phyloP scores from a whole-genome alignment of 2,329 filamentous ascomycete species.

The Cryphonectria nitschkei region DNA sequence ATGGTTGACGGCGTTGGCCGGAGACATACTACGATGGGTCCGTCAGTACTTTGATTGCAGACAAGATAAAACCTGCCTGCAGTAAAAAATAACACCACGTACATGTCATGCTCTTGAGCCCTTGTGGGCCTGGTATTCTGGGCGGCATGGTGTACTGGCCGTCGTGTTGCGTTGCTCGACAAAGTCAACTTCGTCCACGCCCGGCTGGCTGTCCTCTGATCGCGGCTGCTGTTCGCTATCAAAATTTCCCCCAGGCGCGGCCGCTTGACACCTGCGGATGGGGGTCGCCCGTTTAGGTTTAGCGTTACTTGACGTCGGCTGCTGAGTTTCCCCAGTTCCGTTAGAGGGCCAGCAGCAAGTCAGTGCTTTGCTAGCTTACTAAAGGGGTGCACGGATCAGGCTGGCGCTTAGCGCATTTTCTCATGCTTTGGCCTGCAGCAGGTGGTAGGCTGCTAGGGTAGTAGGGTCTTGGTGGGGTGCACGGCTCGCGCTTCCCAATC shows the following conservation, averaged over 20 bases:
- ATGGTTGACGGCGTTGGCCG: conserved; percentile 48
- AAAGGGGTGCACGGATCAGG: not conserved
- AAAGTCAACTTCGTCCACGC: conserved; percentile 20
- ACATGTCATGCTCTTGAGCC: conserved; percentile 65
- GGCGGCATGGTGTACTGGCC: conserved; percentile 62
- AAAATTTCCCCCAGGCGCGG: conserved; percentile 29
- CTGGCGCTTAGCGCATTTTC: conserved; percentile 7
- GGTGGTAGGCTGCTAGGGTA: not conserved
- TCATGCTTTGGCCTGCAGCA: not conserved
- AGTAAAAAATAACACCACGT: conserved; percentile 40
- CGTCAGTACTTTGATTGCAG: conserved; percentile 30
- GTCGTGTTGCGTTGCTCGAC: conserved; percentile 28
- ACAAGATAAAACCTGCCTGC: conserved; percentile 29
- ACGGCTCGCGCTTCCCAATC: conserved; percentile 8
- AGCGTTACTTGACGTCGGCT: conserved; percentile 14
- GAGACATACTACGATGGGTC: conserved; percentile 57
- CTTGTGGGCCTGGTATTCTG: conserved; percentile 64
- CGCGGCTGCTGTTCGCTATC: conserved; percentile 23
- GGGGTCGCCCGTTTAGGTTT: not conserved
- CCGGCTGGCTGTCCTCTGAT: conserved; percentile 19
- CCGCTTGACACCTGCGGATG: conserved; percentile 23
- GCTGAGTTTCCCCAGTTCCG: conserved; percentile 16
- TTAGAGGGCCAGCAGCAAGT: not conserved
- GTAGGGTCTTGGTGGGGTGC: conserved; percentile 19
- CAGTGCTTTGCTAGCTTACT: conserved; percentile 1